Evolutionary conservation across 345 rosid genomes (phyloP), one percentile per base, ranked within the genome.

Genomic region (Eutrema yunnanense): DNA sequence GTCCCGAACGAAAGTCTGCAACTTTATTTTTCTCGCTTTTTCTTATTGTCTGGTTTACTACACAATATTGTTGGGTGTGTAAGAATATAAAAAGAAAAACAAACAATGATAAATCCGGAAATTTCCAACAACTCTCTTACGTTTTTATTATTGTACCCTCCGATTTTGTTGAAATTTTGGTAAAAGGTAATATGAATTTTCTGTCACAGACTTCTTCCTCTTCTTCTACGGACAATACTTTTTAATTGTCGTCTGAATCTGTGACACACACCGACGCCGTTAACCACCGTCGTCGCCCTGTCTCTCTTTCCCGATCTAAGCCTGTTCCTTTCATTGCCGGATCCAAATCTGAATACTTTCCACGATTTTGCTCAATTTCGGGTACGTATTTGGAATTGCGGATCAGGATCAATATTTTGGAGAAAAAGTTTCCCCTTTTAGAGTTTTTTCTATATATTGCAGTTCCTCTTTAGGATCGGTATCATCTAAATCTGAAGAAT

Each of bases 201-300:
- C 6, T 57, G 55, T 69, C 58, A 36, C 47, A 30, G 2, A 9
- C 30, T 3, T 6, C 27, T 27, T 12, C 44, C 30, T 62, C 56
- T 40, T 62, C 56, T 40, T 41, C 26, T 50, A 8, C 65, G 43
- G 71, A 55, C 54, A 62, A 34, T 2, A 0, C 5, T 19, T 22
- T 6, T 11, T 4, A 30, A 9, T 57, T 30, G 38, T 72, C 33
- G 64, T 55, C 77, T 29, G 65, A 65, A 26, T 74, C 68, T 54
- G 68, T 74, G 71, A 44, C 47, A 33, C 32, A 32, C 68, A 26
- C 26, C 73, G 78, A 59, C 79, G 73, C 63, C 68, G 78, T 67
- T 66, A 67, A 50, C 62, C 62, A 50, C 62, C 62, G 54, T 66
- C 78, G 52, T 59, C 67, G 26, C 65, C 37, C 29, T 56, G 42